These are phyloP conservation scores for Suhomyces canberraensis DNA, from an alignment of 805 yeast genomes.

Conservation along the genomic window DNA sequence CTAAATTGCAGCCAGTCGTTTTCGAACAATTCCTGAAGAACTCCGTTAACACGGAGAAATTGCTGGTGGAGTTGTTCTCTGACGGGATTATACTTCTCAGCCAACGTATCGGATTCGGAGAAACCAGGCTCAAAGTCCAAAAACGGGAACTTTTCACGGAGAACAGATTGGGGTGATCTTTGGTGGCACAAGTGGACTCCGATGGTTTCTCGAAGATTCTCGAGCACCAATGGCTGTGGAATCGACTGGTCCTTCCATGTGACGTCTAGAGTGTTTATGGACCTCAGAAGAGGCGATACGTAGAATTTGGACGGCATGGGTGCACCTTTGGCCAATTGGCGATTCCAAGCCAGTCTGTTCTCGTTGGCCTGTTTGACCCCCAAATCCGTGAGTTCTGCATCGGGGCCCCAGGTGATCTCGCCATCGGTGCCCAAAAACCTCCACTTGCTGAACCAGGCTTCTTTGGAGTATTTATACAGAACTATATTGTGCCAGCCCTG, in stretches of 20 bases:
- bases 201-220: slow-evolving; percentile 22
- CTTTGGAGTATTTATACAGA: slow-evolving; percentile 19
- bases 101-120: slow-evolving; percentile 18
- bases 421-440: slow-evolving; percentile 22
- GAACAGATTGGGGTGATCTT: slow-evolving; percentile 15
- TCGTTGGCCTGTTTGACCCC: slow-evolving; percentile 24
- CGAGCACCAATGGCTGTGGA: slow-evolving; percentile 16
- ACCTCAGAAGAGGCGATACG: slow-evolving; percentile 27
- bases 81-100: slow-evolving; percentile 3
- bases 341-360: slow-evolving; percentile 19
- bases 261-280: slow-evolving; percentile 17
- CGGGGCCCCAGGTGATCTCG: slow-evolving; percentile 23
- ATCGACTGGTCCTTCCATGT: slow-evolving; percentile 22
- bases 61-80: slow-evolving; percentile 19
- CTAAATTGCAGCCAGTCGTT: slow-evolving; percentile 4
- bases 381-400: slow-evolving; percentile 22
- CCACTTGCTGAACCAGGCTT: slow-evolving; percentile 23
- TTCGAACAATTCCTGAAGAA: slow-evolving; percentile 21
- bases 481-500: slow-evolving; percentile 26
- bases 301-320: slow-evolving; percentile 23
- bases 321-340: slow-evolving; percentile 18
- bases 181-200: slow-evolving; percentile 25
- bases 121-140: slow-evolving; percentile 19
- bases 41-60: slow-evolving; percentile 18
- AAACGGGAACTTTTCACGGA: slow-evolving; percentile 13